These are phyloP conservation scores for Hypoxylon crocopeplum DNA, from an alignment of 495 filamentous ascomycete species.

Conservation along the genomic window DNA sequence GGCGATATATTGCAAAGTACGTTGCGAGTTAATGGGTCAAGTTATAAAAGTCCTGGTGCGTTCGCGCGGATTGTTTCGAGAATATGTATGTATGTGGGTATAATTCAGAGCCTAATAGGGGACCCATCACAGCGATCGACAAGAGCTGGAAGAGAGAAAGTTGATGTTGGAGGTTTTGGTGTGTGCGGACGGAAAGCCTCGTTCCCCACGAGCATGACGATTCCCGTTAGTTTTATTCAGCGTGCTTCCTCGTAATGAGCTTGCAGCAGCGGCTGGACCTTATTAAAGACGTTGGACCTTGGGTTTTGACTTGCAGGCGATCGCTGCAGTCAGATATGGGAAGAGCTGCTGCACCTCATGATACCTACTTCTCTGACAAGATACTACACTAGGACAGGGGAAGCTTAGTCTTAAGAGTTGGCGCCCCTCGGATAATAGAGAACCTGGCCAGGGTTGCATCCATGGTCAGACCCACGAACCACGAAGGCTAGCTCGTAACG, in stretches of 20 bases:
- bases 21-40: slow-evolving; percentile 15
- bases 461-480: slow-evolving; percentile 32
- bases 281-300: slow-evolving; percentile 25
- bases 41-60: slow-evolving; percentile 18
- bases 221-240: slow-evolving; percentile 8
- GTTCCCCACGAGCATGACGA: neutral
- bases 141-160: slow-evolving; percentile 16
- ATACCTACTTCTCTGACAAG: slow-evolving; percentile 18
- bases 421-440: slow-evolving; percentile 40
- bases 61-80: slow-evolving; percentile 34
- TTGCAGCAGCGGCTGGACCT: slow-evolving; percentile 17
- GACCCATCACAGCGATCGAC: slow-evolving; percentile 32
- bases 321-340: slow-evolving; percentile 10
- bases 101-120: slow-evolving; percentile 22
- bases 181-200: slow-evolving; percentile 4
- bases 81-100: slow-evolving; percentile 23
- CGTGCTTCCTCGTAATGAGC: slow-evolving; percentile 14
- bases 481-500: slow-evolving; percentile 16
- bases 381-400: slow-evolving; percentile 24
- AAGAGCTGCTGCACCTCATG: slow-evolving; percentile 29
- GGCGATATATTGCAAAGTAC: slow-evolving; percentile 1
- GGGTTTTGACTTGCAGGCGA: slow-evolving; percentile 26
- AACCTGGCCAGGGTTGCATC: slow-evolving; percentile 36
- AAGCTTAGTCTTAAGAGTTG: slow-evolving; percentile 32
- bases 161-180: neutral